phyloP scores from a whole-genome alignment of 1,139 yeast species.

The Sugiyamaella grinbergsii region DNA sequence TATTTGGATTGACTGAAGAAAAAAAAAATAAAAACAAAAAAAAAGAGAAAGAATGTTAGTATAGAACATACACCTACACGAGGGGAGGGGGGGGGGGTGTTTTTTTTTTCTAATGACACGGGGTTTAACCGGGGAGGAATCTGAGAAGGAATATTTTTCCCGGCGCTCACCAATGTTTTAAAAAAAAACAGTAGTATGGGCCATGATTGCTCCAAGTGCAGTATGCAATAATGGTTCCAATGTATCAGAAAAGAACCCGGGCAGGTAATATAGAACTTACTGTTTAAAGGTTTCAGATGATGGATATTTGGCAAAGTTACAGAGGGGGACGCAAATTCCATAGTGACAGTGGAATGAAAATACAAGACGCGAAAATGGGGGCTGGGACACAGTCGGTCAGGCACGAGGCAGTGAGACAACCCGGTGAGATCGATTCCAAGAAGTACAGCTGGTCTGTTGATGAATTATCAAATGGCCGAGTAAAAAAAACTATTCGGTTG shows the following conservation, averaged over 20 bases:
- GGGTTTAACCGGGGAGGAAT: no score
- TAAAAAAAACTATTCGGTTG: no score
- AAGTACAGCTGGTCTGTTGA: no score
- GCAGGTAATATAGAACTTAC: slow-evolving; percentile 4
- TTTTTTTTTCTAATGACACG: slow-evolving; percentile 3
- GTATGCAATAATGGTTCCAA: slow-evolving; percentile 10
- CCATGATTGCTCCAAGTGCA: slow-evolving; percentile 12
- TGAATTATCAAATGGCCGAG: no score
- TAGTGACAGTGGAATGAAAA: background rate
- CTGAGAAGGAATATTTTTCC: slow-evolving; percentile 16
- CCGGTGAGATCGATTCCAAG: no score
- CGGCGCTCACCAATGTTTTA: slow-evolving; percentile 16
- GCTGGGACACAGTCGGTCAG: background rate
- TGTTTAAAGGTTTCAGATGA: slow-evolving; percentile 14
- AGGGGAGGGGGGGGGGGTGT: background rate
- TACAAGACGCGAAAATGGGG: background rate
- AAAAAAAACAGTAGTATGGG: slow-evolving; percentile 2
- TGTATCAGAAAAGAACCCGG: slow-evolving; percentile 4
- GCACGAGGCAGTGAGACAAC: no score
- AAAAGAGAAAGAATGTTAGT: slow-evolving; percentile 14
- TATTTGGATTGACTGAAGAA: slow-evolving; percentile 10
- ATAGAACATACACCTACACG: slow-evolving; percentile 12
- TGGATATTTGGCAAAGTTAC: slow-evolving; percentile 15
- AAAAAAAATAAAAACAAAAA: slow-evolving; percentile 7
- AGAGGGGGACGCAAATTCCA: slow-evolving; percentile 18